Percentiles rank a stretch among this genome's conserved stretches.
phyloP scores from a whole-genome alignment of 192 early-diverging fungal species.

The Entrophospora sp. region DNA sequence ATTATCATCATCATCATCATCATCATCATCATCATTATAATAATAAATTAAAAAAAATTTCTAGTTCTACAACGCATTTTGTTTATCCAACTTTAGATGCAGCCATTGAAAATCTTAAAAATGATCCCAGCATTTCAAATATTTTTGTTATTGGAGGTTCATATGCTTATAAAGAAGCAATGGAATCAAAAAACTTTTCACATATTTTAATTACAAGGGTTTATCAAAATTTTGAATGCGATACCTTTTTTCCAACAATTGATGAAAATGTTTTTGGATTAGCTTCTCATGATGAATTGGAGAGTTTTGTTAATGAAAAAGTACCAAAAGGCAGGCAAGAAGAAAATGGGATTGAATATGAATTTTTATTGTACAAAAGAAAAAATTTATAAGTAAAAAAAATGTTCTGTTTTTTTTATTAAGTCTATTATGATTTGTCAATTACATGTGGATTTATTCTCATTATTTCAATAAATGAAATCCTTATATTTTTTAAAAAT shows the following conservation, averaged over 20 bases:
- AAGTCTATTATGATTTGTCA: no score
- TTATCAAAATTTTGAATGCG: constrained; percentile 54
- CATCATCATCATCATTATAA: not conserved
- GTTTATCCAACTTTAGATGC: constrained; percentile 14
- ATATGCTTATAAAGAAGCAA: constrained; percentile 61
- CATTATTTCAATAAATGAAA: not conserved
- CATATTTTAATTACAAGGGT: constrained; percentile 68
- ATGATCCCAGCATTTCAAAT: constrained; percentile 22
- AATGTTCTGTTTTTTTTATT: no score
- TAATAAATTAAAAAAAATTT: not conserved
- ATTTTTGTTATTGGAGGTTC: constrained; percentile 81
- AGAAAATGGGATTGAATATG: constrained; percentile 17
- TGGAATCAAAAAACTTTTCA: constrained; percentile 44
- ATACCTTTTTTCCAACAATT: constrained; percentile 71
- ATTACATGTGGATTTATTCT: not conserved
- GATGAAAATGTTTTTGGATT: constrained; percentile 38
- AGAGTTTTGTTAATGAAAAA: constrained; percentile 9
- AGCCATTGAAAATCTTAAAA: not conserved
- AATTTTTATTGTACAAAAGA: constrained; percentile 23
- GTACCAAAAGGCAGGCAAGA: constrained; percentile 14
- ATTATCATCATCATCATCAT: not conserved
- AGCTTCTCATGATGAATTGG: constrained; percentile 19
- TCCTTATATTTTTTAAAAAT: not conserved
- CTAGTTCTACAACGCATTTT: constrained; percentile 21
- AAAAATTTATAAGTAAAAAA: not conserved